These are phyloP conservation scores for Letharia columbiana DNA, from an alignment of 495 filamentous ascomycete species.

Conservation along the genomic window DNA sequence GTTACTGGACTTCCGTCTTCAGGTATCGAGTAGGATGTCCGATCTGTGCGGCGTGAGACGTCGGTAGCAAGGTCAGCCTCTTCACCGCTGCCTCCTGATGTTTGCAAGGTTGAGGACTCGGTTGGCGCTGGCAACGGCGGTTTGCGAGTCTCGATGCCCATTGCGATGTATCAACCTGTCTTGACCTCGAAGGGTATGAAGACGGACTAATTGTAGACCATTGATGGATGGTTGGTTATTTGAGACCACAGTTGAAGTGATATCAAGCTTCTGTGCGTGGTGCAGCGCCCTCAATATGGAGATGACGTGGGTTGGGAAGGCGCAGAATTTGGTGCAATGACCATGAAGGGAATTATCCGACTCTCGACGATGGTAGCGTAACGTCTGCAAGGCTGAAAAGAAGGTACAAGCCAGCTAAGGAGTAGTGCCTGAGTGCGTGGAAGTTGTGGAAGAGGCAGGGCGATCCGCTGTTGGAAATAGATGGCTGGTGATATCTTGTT, in stretches of 20 bases:
- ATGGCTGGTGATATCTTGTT: slow-evolving; percentile 11
- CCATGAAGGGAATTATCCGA: not conserved
- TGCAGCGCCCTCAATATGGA: not conserved
- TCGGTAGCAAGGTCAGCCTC: slow-evolving; percentile 70
- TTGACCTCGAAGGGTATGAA: not conserved
- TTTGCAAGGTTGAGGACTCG: slow-evolving; percentile 57
- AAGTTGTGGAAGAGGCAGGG: not conserved
- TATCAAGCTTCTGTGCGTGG: not conserved
- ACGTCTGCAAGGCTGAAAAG: not conserved
- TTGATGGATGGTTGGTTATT: not conserved
- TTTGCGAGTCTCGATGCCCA: slow-evolving; percentile 64
- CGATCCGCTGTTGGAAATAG: slow-evolving; percentile 1
- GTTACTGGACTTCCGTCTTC: slow-evolving; percentile 93
- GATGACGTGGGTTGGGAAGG: not conserved
- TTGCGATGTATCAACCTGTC: slow-evolving; percentile 34
- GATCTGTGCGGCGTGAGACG: slow-evolving; percentile 68
- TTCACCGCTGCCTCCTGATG: slow-evolving; percentile 49
- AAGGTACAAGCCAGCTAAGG: not conserved
- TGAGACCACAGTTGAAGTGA: not conserved
- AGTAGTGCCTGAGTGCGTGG: not conserved
- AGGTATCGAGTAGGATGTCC: slow-evolving; percentile 80
- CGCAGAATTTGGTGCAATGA: slow-evolving; percentile 1
- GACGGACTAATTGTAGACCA: not conserved
- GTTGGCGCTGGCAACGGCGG: slow-evolving; percentile 70
- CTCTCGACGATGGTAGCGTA: not conserved